These are phyloP conservation scores for Malus sieversii DNA, from an alignment of 306 rosid genomes.

Conservation along the genomic window DNA sequence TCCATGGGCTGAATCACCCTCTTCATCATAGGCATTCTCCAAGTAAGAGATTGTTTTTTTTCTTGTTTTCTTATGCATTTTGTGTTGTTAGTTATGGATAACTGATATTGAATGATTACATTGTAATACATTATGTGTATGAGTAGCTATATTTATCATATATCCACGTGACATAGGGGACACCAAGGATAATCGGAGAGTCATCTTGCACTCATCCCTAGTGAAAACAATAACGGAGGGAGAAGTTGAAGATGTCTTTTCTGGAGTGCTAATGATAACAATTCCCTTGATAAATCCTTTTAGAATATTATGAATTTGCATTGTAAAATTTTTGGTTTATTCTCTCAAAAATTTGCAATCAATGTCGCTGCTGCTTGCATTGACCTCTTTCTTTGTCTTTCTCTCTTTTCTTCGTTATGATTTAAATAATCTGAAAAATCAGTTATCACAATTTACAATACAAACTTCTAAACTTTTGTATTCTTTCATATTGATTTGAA, in stretches of 20 bases:
- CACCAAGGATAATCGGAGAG: too few relatives aligned
- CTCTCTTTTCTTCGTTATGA: not conserved
- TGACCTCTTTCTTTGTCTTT: not conserved
- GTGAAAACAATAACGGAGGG: too few relatives aligned
- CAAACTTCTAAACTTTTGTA: not conserved
- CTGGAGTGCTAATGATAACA: too few relatives aligned
- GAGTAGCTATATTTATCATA: not conserved
- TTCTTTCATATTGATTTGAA: not conserved
- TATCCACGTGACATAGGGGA: not conserved
- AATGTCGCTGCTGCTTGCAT: not conserved
- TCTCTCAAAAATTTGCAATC: not conserved
- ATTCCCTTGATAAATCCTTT: not conserved
- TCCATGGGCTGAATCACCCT: slow-evolving; percentile 80
- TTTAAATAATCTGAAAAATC: not conserved
- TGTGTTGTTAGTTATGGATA: not conserved
- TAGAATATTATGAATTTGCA: not conserved
- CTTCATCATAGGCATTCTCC: slow-evolving; percentile 49
- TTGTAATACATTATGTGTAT: not conserved
- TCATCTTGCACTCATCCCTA: too few relatives aligned
- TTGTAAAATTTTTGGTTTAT: not conserved
- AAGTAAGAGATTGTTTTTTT: slow-evolving; percentile 42
- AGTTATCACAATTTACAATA: not conserved
- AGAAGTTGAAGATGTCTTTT: too few relatives aligned
- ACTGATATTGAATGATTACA: not conserved
- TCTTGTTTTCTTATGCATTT: not conserved